A percentile compares a stretch with the other conserved stretches of the same genome.
phyloP scores from a whole-genome alignment of 306 rosid genomes.

The Carpinus fangiana region DNA sequence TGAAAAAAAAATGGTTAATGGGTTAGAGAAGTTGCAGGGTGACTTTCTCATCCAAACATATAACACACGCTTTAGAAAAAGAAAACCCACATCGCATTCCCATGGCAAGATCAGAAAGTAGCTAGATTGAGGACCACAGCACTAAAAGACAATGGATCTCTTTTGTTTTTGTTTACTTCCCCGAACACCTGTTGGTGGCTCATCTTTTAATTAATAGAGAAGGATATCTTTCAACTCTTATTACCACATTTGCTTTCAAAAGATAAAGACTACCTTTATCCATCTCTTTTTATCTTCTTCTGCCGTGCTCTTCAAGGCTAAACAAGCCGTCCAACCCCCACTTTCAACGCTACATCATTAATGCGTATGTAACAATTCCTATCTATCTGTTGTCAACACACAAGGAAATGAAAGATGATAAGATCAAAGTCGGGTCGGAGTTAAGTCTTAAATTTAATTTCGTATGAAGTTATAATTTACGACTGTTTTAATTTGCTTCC shows the following conservation, averaged over 20 bases:
- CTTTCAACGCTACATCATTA: conserved; percentile 10
- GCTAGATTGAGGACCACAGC: conserved; percentile 9
- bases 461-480: too few relatives aligned
- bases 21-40: too few relatives aligned
- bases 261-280: background rate
- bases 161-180: conserved; percentile 5
- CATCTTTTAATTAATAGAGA: background rate
- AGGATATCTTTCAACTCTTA: background rate
- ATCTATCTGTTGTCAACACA: too few relatives aligned
- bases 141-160: conserved; percentile 14
- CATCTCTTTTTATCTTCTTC: background rate
- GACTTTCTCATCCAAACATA: too few relatives aligned
- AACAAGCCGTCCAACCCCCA: background rate
- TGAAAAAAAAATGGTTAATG: too few relatives aligned
- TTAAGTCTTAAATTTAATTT: too few relatives aligned
- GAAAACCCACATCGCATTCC: too few relatives aligned
- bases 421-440: too few relatives aligned
- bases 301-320: conserved; percentile 1
- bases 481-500: too few relatives aligned
- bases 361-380: background rate
- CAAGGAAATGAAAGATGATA: too few relatives aligned
- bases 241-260: background rate
- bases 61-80: too few relatives aligned
- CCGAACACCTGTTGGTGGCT: background rate
- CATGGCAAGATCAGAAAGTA: too few relatives aligned